These are phyloP conservation scores for Osmanthus fragrans DNA, from an alignment of 257 asterid species.

Conservation along the genomic window DNA sequence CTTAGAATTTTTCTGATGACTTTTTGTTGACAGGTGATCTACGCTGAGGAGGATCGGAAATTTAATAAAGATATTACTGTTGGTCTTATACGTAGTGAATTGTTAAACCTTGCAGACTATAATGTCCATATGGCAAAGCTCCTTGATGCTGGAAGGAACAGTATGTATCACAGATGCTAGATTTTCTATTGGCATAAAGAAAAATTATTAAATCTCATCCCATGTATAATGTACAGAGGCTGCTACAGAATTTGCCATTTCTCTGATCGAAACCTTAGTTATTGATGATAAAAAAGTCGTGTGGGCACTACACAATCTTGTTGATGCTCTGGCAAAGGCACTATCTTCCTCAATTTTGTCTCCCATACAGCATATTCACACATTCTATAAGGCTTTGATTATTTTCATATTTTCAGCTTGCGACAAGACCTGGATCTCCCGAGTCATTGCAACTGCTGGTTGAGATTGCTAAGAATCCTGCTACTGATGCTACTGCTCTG, in stretches of 20 bases:
- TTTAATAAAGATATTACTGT: conserved; percentile 81
- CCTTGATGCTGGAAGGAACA: conserved; percentile 92
- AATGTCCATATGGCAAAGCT: conserved; percentile 96
- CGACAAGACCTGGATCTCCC: conserved; percentile 97
- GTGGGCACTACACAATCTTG: conserved; percentile 85
- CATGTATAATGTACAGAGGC: conserved; percentile 62
- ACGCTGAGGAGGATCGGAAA: conserved; percentile 91
- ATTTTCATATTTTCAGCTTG: conserved; percentile 56
- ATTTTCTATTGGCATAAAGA: conserved; percentile 18
- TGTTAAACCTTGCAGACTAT: conserved; percentile 88
- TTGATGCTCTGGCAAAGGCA: conserved; percentile 93
- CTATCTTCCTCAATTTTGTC: conserved; percentile 22
- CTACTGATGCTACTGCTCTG: conserved; percentile 44
- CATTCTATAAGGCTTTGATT: conserved; percentile 28
- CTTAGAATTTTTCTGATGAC: neutral
- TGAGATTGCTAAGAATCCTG: conserved; percentile 91
- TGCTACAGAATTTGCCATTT: conserved; percentile 86
- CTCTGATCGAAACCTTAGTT: conserved; percentile 75
- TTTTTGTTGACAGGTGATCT: conserved; percentile 64
- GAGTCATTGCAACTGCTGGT: conserved; percentile 86
- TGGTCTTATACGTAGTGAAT: conserved; percentile 80
- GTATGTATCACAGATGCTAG: conserved; percentile 46
- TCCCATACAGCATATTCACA: neutral
- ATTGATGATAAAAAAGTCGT: conserved; percentile 63
- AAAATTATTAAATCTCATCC: conserved; percentile 15